These are phyloP conservation scores for Hebeloma cylindrosporum DNA, from an alignment of 768 basidiomycete genomes.

Conservation along the genomic window DNA sequence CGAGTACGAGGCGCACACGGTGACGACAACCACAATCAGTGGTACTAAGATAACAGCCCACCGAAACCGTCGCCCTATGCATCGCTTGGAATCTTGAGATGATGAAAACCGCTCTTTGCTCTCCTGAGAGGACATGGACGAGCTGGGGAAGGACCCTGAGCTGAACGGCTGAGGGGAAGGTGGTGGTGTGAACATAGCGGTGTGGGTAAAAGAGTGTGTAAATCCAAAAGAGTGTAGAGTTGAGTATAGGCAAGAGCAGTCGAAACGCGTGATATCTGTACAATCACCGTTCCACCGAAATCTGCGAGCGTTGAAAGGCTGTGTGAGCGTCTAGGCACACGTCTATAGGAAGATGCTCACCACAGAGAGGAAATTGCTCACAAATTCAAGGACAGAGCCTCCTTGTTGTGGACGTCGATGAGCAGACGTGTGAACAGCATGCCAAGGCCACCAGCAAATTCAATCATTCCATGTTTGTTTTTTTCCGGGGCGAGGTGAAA, in stretches of 20 bases:
- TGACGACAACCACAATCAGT: conserved; percentile 52
- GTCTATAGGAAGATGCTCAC: conserved; percentile 1
- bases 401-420: conserved; percentile 11
- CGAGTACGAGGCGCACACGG: conserved; percentile 50
- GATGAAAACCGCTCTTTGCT: conserved; percentile 3
- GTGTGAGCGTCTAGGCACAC: neutral
- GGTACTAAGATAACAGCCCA: conserved; percentile 61
- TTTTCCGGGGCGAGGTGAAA: too few relatives aligned
- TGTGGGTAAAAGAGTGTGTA: conserved; percentile 24
- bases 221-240: conserved; percentile 25
- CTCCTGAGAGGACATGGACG: conserved; percentile 16
- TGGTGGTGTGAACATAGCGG: conserved; percentile 36
- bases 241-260: conserved; percentile 10
- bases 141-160: conserved; percentile 3
- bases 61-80: conserved; percentile 42
- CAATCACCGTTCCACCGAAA: conserved; percentile 9
- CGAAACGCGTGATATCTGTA: conserved; percentile 17
- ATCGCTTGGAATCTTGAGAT: conserved; percentile 35
- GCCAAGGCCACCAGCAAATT: too few relatives aligned
- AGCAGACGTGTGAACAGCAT: conserved; percentile 13
- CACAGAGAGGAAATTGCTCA: conserved; percentile 1
- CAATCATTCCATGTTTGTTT: too few relatives aligned
- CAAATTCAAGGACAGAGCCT: conserved; percentile 6
- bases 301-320: conserved; percentile 7
- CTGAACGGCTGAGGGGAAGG: conserved; percentile 30